Conservation (phyloP, 257 asterid species). For the Solanum piurae region DNA sequence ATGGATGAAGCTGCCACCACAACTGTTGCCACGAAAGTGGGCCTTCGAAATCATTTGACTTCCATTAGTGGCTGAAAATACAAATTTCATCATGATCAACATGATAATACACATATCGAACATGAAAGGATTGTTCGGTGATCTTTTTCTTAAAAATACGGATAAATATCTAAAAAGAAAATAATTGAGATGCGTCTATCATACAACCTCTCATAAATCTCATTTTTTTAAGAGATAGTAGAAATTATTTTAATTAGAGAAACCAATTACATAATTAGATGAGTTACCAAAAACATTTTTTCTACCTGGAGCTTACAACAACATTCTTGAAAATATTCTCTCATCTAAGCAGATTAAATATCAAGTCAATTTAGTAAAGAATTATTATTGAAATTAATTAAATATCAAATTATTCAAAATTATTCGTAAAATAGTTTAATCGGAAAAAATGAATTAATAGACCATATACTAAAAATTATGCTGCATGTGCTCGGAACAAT, state of each 20-base stretch:
- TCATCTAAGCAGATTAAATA: not conserved
- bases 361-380: not conserved
- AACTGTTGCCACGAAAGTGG: not conserved
- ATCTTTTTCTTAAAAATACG: not conserved
- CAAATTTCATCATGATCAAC: not conserved
- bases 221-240: too few species aligned
- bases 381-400: too few species aligned
- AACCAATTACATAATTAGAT: too few species aligned
- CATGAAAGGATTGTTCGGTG: not conserved
- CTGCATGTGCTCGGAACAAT: not conserved
- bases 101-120: rapidly evolving
- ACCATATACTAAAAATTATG: not conserved
- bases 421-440: too few species aligned
- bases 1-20: not conserved
- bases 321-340: not conserved
- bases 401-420: too few species aligned
- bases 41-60: not conserved
- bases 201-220: not conserved
- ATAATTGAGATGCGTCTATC: not conserved
- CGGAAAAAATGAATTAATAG: too few species aligned
- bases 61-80: not conserved
- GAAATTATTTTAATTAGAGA: not conserved
- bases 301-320: too few species aligned
- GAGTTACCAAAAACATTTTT: too few species aligned
- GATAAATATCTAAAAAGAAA: too few species aligned